Evolutionary conservation across 192 early-diverging fungal genomes (phyloP), one percentile per base, ranked within the genome.

Genomic region (Ramicandelaber brevisporus): DNA sequence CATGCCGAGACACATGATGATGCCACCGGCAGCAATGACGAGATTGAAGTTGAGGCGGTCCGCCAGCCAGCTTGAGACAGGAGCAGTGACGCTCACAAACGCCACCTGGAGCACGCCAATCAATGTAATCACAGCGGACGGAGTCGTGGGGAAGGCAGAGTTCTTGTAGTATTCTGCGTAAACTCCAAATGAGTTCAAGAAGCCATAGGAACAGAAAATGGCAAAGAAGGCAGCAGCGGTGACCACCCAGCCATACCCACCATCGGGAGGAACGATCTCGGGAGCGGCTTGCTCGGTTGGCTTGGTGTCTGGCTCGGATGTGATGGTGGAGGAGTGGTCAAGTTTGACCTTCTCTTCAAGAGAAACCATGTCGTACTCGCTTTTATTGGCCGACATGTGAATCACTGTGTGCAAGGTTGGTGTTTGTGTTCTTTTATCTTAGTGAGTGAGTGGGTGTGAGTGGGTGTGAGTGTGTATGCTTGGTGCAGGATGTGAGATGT

Each of bases 131-230:
- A 44, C 36, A 7, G 56, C 54, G 23, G 49, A 43, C 6, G 41
- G 20, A 25, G 55, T 45, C 13, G 48, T 31, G 9, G 46, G 45
- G 11, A 50, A 59, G 20, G 45, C 33, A 26, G 44, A 13, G 12
- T 25, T 1, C 17, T 38, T 39, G 33, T 58, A 55, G 20, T 48
- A 46, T 0, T 53, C 59, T 31, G 56, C 40, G 41, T 59, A 65
- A 1, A 45, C 37, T 16, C 63, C 63, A 29, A 53, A 65, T 34
- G 49, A 50, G 37, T 65, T 65, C 43, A 56, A 46, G 9, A 47
- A 53, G 14, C 63, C 63, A 33, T 62, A 48, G 5, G 59, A 48
- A 14, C 55, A 47, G 25, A 56, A 53, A 12, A 59, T 43, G 24
- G 59, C 56, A 24, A 56, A 48, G 20, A 44, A 62, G 1, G 50